Evolutionary conservation across 305 asterid genomes (phyloP).

Genomic region (Withania somnifera): DNA sequence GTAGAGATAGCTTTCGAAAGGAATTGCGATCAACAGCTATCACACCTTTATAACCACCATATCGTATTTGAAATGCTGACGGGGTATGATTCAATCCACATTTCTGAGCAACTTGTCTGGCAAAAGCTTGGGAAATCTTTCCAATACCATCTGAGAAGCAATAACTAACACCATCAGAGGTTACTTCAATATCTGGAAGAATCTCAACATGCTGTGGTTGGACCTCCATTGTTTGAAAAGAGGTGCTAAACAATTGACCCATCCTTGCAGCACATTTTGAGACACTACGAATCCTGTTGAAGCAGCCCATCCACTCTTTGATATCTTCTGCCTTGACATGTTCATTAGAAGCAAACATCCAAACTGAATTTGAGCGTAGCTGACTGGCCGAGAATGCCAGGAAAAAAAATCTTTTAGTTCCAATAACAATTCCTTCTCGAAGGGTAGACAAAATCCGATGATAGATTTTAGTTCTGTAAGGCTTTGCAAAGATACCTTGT

Average conservation of each 20-base stretch:
- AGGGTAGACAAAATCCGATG: constrained; percentile 52
- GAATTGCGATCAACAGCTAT: constrained; percentile 54
- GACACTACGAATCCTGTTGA: constrained; percentile 57
- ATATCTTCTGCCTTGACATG: constrained; percentile 53
- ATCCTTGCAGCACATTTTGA: constrained; percentile 96
- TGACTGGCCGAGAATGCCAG: constrained; percentile 95
- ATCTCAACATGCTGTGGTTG: constrained; percentile 35
- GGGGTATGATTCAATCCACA: constrained; percentile 54
- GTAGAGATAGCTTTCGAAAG: constrained; percentile 57
- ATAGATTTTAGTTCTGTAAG: constrained; percentile 49
- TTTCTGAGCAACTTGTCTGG: constrained; percentile 41
- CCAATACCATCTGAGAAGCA: constrained; percentile 96
- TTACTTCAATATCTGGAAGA: constrained; percentile 62
- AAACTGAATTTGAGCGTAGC: constrained; percentile 69
- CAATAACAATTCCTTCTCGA: constrained; percentile 60
- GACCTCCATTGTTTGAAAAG: constrained; percentile 57
- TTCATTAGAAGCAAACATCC: constrained; percentile 97
- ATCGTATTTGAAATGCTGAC: constrained; percentile 88
- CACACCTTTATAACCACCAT: constrained; percentile 95
- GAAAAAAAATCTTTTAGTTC: constrained; percentile 60
- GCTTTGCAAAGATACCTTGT: constrained; percentile 59
- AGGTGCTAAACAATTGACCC: constrained; percentile 91
- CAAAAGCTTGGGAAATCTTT: constrained; percentile 56
- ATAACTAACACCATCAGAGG: constrained; percentile 50
- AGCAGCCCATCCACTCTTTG: constrained; percentile 93